Percentiles rank a stretch among this genome's conserved stretches.
Conservation (phyloP, 2,329 filamentous ascomycete species). For the Alternaria angustiovoidea region DNA sequence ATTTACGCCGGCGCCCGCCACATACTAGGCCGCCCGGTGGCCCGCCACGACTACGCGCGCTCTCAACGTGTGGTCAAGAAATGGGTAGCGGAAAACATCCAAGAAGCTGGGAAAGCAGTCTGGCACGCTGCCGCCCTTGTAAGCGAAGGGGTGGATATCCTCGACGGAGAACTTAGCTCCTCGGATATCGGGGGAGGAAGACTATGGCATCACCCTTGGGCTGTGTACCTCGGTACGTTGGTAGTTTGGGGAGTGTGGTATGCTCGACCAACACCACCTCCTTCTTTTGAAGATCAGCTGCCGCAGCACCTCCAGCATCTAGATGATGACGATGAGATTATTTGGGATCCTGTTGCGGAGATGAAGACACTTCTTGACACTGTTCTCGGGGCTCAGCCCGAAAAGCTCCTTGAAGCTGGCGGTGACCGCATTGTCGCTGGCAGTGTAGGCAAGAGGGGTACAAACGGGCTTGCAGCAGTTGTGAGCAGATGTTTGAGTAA, state of each 20-base stretch:
- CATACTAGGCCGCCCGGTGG: constrained; percentile 65
- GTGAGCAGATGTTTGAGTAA: constrained; percentile 65
- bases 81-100: constrained; percentile 54
- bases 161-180: constrained; percentile 45
- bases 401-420: constrained; percentile 41
- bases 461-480: constrained; percentile 62
- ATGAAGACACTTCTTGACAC: constrained; percentile 56
- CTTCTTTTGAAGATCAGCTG: neutral
- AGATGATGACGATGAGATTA: constrained; percentile 57
- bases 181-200: constrained; percentile 59
- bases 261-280: constrained; percentile 32
- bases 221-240: constrained; percentile 66
- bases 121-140: constrained; percentile 65
- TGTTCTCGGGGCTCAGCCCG: constrained; percentile 52
- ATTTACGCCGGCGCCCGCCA: constrained; percentile 68
- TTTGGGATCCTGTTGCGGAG: constrained; percentile 60
- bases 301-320: constrained; percentile 7
- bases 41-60: constrained; percentile 59
- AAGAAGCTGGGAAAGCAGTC: constrained; percentile 55
- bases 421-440: constrained; percentile 44
- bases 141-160: constrained; percentile 58
- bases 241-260: constrained; percentile 68
- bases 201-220: constrained; percentile 70
- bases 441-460: constrained; percentile 57
- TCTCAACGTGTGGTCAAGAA: constrained; percentile 61